Evolutionary conservation across 176 grass and related monocot genomes (phyloP).

Genomic region (Luzula sylvatica): DNA sequence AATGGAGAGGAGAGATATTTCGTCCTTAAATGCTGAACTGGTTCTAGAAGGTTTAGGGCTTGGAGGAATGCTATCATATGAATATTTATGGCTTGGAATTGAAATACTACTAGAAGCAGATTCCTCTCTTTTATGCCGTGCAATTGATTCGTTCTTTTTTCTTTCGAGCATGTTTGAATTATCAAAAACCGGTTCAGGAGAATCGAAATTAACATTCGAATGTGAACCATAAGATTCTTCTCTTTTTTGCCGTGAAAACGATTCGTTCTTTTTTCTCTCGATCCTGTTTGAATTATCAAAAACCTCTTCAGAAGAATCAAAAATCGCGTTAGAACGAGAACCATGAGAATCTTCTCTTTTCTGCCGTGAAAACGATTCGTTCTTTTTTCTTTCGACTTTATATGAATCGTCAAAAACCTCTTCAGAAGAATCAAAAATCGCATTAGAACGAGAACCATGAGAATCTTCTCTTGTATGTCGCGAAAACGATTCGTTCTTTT

Average conservation of each 20-base stretch:
- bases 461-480: background rate
- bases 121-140: too few relatives aligned
- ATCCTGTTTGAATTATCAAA: background rate
- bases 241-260: background rate
- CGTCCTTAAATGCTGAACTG: background rate
- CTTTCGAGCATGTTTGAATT: too few relatives aligned
- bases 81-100: too few relatives aligned
- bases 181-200: too few relatives aligned
- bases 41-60: background rate
- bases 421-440: too few relatives aligned
- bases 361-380: background rate
- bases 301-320: too few relatives aligned
- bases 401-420: background rate
- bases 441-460: background rate
- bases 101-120: too few relatives aligned
- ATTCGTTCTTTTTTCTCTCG: background rate
- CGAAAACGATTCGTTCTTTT: conserved; percentile 6
- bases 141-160: too few relatives aligned
- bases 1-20: background rate
- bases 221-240: background rate
- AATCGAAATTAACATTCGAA: background rate
- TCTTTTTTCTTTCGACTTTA: background rate
- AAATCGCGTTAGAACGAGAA: background rate
- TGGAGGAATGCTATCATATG: background rate
- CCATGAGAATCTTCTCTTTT: conserved; percentile 1